Evolutionary conservation across 1,139 yeast genomes (phyloP), one percentile per base, ranked within the genome.

Genomic region (Geotrichum carabidarum): DNA sequence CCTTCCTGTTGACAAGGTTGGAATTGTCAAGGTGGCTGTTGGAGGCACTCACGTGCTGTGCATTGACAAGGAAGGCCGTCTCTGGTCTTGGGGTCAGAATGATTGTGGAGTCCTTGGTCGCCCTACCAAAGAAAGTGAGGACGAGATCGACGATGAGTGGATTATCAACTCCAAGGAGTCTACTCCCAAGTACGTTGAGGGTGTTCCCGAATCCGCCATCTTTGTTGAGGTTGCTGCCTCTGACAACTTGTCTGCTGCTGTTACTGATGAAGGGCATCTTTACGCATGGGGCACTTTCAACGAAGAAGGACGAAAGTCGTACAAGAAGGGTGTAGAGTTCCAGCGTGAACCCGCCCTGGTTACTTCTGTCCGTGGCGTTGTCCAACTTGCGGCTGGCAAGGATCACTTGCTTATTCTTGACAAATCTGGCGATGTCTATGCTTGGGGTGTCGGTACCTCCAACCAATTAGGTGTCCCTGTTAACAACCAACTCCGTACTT

Each of bases 61-160:
- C 0, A 72, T 93, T 53, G 97, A 90, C 66, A 71, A 80, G 38
- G 73, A 78, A 30, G 89, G 88, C 62, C 76, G 80, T 55, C 71
- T 93, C 8, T 91, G 97, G 96, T 86, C 96, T 2, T 93, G 99
- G 99, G 99, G 99, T 57, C 86, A 87, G 54, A 94, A 93, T 65
- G 99, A 93, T 66, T 84, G 89, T 59, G 91, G 86, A 40, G 97
- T 88, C 1, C 75, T 93, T 53, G 99, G 98, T n/a, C 82, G 99
- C 69, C 86, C 86, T 63, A 85, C 96, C 0, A 75, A 80, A 14
- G 77, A 65, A 55, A n/a, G 76, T 45, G 83, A 79, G 48, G 87
- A 79, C 47, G 89, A 83, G 50, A 88, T 82, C 61, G 86, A 82
- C 59, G 86, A 81, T 53, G 90, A 84, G 64, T 96, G 95, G 36